These are phyloP conservation scores for Ceratocystiopsis brevicomis DNA, from an alignment of 2,329 filamentous ascomycete species.

Conservation along the genomic window DNA sequence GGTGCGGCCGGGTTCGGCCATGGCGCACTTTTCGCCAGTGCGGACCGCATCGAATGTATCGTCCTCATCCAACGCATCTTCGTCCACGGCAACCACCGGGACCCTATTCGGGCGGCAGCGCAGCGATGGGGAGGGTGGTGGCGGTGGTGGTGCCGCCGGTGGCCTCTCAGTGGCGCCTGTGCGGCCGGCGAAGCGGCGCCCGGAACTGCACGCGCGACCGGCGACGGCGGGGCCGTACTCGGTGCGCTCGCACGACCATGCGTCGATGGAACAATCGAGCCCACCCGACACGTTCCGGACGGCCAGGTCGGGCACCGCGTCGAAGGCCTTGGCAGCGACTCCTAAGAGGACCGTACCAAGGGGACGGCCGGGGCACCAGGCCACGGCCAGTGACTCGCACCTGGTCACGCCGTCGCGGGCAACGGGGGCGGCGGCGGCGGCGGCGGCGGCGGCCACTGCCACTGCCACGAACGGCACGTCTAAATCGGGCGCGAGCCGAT, in stretches of 20 bases:
- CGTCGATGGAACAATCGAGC: slow-evolving; percentile 24
- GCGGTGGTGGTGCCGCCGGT: slow-evolving; percentile 22
- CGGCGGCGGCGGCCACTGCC: slow-evolving; percentile 9
- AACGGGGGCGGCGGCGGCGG: slow-evolving; percentile 9
- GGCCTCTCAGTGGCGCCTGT: slow-evolving; percentile 46
- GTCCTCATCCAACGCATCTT: slow-evolving; percentile 12
- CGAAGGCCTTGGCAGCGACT: slow-evolving; percentile 33
- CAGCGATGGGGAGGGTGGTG: no score
- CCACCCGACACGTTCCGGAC: slow-evolving; percentile 25
- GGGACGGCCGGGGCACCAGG: slow-evolving; percentile 26
- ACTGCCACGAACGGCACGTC: not conserved
- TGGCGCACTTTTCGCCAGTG: slow-evolving; percentile 40
- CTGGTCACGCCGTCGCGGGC: slow-evolving; percentile 25
- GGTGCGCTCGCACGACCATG: slow-evolving; percentile 31
- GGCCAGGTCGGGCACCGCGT: slow-evolving; percentile 23
- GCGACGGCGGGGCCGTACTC: slow-evolving; percentile 49
- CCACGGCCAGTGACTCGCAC: slow-evolving; percentile 32
- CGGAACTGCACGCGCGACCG: slow-evolving; percentile 38
- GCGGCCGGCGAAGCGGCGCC: slow-evolving; percentile 37
- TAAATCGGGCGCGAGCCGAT: no score
- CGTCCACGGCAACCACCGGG: not conserved
- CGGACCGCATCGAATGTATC: slow-evolving; percentile 20
- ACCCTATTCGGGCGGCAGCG: not conserved
- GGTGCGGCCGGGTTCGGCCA: slow-evolving; percentile 40
- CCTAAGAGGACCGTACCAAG: slow-evolving; percentile 31